Conservation (phyloP, 139 green algal species). For the Yamagishiella unicocca region DNA sequence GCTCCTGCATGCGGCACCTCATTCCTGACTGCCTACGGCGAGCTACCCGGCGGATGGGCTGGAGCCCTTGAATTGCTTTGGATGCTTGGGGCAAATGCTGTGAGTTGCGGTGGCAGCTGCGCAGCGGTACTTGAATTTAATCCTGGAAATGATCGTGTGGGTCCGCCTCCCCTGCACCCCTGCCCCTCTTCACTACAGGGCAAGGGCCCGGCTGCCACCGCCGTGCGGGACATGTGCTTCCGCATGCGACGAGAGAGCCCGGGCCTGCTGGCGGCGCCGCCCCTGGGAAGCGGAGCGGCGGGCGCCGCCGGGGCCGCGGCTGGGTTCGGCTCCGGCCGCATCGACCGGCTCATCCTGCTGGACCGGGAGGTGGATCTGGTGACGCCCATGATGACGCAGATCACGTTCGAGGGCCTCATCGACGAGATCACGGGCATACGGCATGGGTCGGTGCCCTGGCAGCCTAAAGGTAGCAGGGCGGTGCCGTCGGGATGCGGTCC, state of each 20-base stretch:
- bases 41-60: too few species aligned
- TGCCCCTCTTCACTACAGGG: too few species aligned
- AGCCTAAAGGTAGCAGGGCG: constrained; percentile 3
- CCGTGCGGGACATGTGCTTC: constrained; percentile 79
- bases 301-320: not conserved
- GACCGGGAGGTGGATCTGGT: constrained; percentile 90
- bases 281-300: not conserved
- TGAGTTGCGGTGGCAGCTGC: too few species aligned
- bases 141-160: too few species aligned
- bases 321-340: constrained; percentile 28
- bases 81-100: too few species aligned
- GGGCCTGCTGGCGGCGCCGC: not conserved
- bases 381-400: constrained; percentile 93
- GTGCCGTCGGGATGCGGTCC: too few species aligned
- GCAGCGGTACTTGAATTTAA: too few species aligned
- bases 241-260: constrained; percentile 79
- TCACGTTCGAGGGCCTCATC: constrained; percentile 97
- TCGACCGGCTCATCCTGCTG: constrained; percentile 76
- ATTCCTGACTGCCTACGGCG: too few species aligned
- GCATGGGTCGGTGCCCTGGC: constrained; percentile 57
- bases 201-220: constrained; percentile 78
- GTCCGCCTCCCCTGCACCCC: too few species aligned
- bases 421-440: constrained; percentile 92
- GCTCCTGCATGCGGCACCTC: too few species aligned
- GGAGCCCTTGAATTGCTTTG: too few species aligned